Evolutionary conservation across 345 rosid genomes (phyloP).

Genomic region (Draba incana): DNA sequence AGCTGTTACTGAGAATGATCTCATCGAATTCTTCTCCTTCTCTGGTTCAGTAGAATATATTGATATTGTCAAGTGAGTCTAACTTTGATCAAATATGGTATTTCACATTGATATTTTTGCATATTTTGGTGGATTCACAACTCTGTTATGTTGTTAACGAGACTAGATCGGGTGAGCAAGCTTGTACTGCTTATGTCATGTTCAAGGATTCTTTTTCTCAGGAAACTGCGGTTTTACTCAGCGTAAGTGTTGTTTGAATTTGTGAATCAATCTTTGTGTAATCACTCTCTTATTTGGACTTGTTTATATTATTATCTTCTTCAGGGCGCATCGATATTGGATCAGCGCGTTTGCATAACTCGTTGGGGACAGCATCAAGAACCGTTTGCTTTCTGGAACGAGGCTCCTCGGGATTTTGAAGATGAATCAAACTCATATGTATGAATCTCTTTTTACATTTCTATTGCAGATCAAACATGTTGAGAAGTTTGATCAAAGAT

Average conservation of each 20-base stretch:
- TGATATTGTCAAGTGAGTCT: slow-evolving; percentile 62
- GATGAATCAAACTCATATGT: slow-evolving; percentile 58
- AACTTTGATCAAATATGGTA: not conserved
- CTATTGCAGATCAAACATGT: not conserved
- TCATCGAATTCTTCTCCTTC: slow-evolving; percentile 72
- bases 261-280: not conserved
- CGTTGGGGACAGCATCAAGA: slow-evolving; percentile 69
- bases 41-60: slow-evolving; percentile 63
- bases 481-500: not conserved
- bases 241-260: slow-evolving; percentile 49
- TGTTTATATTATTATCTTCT: not conserved
- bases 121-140: slow-evolving; percentile 4
- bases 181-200: slow-evolving; percentile 67
- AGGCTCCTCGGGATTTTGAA: slow-evolving; percentile 39
- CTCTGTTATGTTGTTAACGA: not conserved
- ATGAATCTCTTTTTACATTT: slow-evolving; percentile 28
- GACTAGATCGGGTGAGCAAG: slow-evolving; percentile 41
- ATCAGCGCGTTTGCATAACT: slow-evolving; percentile 75
- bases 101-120: not conserved
- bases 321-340: slow-evolving; percentile 82
- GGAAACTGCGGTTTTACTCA: slow-evolving; percentile 82
- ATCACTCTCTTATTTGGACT: slow-evolving; percentile 6
- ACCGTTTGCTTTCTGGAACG: slow-evolving; percentile 64
- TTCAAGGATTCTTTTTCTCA: slow-evolving; percentile 79
- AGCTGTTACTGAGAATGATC: slow-evolving; percentile 61